Conservation (phyloP, 78 protist genomes). For the Isochrysis galbana region DNA sequence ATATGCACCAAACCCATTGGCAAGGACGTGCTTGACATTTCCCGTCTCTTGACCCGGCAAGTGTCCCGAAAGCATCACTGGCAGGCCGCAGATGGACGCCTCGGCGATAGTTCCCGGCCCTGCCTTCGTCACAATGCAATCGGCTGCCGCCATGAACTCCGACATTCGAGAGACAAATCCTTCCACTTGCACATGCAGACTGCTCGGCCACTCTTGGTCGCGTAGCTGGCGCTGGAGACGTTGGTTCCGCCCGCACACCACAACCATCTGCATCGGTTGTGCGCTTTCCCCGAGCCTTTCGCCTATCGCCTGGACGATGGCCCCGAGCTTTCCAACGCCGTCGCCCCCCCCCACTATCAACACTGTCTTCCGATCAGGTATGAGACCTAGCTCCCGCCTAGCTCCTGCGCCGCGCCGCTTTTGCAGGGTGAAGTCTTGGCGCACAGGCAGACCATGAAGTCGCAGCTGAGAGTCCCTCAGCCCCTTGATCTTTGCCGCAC, state of each 20-base stretch:
- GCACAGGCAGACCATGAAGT: conserved; percentile 33
- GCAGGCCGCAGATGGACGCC: not conserved
- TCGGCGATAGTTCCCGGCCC: conserved; percentile 11
- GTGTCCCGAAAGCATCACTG: not conserved
- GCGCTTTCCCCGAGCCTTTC: not conserved
- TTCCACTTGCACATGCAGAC: not conserved
- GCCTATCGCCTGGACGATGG: not conserved
- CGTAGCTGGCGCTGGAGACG: not conserved
- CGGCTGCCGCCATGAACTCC: not conserved
- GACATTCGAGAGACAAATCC: not conserved
- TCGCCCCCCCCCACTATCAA: conserved; percentile 19
- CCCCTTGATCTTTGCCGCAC: not conserved
- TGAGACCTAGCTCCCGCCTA: not conserved
- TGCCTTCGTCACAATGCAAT: not conserved
- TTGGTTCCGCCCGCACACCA: not conserved
- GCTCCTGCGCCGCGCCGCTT: not conserved
- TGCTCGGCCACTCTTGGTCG: not conserved
- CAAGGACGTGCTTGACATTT: not conserved
- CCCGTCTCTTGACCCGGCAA: not conserved
- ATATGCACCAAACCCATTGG: not conserved
- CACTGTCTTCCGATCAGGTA: not conserved
- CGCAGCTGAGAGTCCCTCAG: not conserved
- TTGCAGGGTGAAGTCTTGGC: not conserved
- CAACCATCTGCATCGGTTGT: not conserved
- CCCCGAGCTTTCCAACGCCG: not conserved